Evolutionary conservation across 108 stramenopile species (phyloP), one percentile per base, ranked within the genome.

Genomic region (Nitzschia palea): DNA sequence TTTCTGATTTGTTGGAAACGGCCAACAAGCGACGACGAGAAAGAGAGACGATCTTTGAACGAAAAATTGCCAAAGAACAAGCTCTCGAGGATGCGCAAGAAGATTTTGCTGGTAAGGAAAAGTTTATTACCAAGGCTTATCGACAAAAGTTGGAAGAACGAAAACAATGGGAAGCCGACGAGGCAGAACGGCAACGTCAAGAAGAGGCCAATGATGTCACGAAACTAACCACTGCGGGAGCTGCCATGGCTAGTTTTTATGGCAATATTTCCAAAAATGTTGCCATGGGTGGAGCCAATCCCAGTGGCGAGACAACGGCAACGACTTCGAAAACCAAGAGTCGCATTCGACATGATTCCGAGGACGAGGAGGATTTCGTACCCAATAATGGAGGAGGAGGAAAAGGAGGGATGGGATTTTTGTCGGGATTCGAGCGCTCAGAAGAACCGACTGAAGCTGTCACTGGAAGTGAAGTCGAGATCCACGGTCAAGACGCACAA

Each of bases 81-180:
- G 81, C 67, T 8, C 58, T 47, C 47, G 79, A 85, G 59, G 90
- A 88, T 56, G 66, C 30, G 1, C 44, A 86, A 44, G 60, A 34
- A 18, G 78, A 86, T 14, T 93, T 58, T 66, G 73, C 60, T 18
- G 89, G 84, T 22, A 93, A 93, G 48, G 91, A 93, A 52, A 85
- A 83, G 44, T 93, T 93, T 62, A 71, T 93, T 10, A 93, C 91
- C 1, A 72, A 70, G 18, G 73, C 85, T 9, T 93, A 93, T 54
- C 82, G 80, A 55, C 59, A 76, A 42, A 90, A 90, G 45, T 70
- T 93, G 57, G 85, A 78, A 50, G 88, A 90, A 68, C 76, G 91
- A 30, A 80, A 90, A 44, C 69, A 65, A 61, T 90, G 86, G 86
- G 72, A 76, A 42, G 77, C 44, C 18, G 84, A 84, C 55, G 80